phyloP scores from a whole-genome alignment of 2,329 filamentous ascomycete genomes.

The Uncinocarpus reesii region DNA sequence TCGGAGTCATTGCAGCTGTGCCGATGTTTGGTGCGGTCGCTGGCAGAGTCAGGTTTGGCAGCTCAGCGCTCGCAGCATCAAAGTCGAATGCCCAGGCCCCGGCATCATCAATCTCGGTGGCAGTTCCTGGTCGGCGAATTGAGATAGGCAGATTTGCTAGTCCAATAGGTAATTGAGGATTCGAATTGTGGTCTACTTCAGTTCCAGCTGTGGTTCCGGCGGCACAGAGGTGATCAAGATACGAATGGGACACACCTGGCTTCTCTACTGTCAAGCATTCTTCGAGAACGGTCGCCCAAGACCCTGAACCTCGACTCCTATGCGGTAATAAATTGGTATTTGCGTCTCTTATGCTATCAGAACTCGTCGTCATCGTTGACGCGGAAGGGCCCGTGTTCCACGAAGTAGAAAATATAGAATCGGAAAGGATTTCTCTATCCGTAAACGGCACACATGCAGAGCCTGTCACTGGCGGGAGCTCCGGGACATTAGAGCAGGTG shows the following conservation, averaged over 20 bases:
- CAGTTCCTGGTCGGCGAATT: neutral
- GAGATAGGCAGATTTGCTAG: neutral
- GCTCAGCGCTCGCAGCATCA: conserved; percentile 1
- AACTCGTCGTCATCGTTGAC: neutral
- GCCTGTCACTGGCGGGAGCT: neutral
- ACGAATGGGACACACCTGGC: neutral
- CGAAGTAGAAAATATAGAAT: neutral
- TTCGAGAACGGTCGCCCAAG: neutral
- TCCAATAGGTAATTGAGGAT: neutral
- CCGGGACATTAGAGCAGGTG: neutral
- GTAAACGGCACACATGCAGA: neutral
- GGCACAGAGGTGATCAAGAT: neutral
- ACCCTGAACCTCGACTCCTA: neutral
- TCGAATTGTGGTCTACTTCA: neutral
- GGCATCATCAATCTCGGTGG: neutral
- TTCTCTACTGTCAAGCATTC: neutral
- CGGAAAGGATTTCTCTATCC: neutral
- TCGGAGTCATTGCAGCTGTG: neutral
- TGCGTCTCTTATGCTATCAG: neutral
- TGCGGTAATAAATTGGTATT: neutral
- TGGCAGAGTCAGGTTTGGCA: neutral
- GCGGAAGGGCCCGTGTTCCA: neutral
- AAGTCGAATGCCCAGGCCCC: conserved; percentile 3
- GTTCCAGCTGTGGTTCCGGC: neutral
- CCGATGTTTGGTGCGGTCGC: neutral